Conservation (phyloP, 2,329 filamentous ascomycete species). For the Beauveria pseudobassiana region DNA sequence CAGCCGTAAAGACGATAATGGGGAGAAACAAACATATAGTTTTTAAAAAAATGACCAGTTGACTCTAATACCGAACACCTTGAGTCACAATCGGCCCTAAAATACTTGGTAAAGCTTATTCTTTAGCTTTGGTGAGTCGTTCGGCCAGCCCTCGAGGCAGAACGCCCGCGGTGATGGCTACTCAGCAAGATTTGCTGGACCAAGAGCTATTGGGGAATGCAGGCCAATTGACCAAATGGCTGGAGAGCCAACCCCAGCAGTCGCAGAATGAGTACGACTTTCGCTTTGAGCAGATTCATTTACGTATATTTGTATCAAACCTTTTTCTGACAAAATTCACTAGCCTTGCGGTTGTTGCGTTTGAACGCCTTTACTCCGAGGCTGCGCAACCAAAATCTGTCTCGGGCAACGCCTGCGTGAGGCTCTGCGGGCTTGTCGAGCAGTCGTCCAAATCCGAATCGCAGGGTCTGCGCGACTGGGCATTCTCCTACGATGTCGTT, state of each 20-base stretch:
- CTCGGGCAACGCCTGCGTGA: constrained; percentile 49
- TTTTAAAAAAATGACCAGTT: not conserved
- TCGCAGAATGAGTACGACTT: constrained; percentile 29
- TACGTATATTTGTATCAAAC: not conserved
- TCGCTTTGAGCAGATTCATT: too few relatives aligned
- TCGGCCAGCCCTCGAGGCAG: not conserved
- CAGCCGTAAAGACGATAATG: not conserved
- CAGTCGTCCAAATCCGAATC: constrained; percentile 46
- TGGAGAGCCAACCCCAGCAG: constrained; percentile 31
- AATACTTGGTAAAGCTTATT: not conserved
- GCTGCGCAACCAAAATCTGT: constrained; percentile 47
- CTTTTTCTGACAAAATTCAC: not conserved
- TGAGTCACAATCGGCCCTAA: not conserved
- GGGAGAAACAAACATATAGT: not conserved
- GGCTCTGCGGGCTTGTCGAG: constrained; percentile 56
- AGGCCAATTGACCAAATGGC: constrained; percentile 32
- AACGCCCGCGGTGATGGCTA: constrained; percentile 16
- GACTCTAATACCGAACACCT: not conserved
- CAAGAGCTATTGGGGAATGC: constrained; percentile 28
- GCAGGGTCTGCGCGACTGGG: constrained; percentile 36
- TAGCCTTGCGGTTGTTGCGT: constrained; percentile 31
- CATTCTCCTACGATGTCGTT: constrained; percentile 42
- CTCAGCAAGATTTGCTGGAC: constrained; percentile 6
- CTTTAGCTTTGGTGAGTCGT: not conserved
- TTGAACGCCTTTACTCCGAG: constrained; percentile 38